Conservation (phyloP, 306 rosid species). For the Mimosa pudica region DNA sequence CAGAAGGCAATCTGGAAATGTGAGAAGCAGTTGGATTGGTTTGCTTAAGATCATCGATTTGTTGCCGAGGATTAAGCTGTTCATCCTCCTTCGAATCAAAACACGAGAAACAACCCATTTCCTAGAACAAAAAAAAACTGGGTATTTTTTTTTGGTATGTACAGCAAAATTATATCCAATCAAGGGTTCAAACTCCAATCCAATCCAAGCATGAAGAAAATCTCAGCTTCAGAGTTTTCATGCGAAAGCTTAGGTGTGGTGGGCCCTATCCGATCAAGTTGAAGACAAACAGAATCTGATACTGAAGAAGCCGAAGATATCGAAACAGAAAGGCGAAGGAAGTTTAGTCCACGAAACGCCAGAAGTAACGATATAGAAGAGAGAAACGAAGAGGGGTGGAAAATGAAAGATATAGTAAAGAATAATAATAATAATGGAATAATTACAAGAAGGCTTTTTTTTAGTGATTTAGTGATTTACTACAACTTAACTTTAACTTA, state of each 20-base stretch:
- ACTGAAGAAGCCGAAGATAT: not conserved
- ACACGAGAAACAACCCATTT: slow-evolving; percentile 91
- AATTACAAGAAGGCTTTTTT: not conserved
- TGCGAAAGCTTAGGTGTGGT: slow-evolving; percentile 36
- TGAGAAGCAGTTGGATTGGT: slow-evolving; percentile 46
- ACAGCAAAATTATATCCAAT: slow-evolving; percentile 39
- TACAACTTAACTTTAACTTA: not conserved
- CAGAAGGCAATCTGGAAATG: slow-evolving; percentile 76
- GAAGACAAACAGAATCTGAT: slow-evolving; percentile 23
- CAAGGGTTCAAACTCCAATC: slow-evolving; percentile 41
- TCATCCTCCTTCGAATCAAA: slow-evolving; percentile 94
- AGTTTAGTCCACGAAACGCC: slow-evolving; percentile 35
- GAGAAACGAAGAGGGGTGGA: not conserved
- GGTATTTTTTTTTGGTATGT: slow-evolving; percentile 10
- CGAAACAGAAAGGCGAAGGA: slow-evolving; percentile 38
- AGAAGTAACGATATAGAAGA: slow-evolving; percentile 41
- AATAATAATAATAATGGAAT: not conserved
- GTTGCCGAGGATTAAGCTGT: slow-evolving; percentile 68
- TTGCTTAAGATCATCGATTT: slow-evolving; percentile 56
- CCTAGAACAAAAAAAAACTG: slow-evolving; percentile 28
- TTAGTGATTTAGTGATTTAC: not conserved
- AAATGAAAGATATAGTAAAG: not conserved
- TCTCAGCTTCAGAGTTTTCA: slow-evolving; percentile 25
- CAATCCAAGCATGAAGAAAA: slow-evolving; percentile 37
- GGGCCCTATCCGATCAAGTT: slow-evolving; percentile 28